Base-by-base conservation (phyloP, 805 yeast genomes). In the Spencermartinsiella europaea region DNA sequence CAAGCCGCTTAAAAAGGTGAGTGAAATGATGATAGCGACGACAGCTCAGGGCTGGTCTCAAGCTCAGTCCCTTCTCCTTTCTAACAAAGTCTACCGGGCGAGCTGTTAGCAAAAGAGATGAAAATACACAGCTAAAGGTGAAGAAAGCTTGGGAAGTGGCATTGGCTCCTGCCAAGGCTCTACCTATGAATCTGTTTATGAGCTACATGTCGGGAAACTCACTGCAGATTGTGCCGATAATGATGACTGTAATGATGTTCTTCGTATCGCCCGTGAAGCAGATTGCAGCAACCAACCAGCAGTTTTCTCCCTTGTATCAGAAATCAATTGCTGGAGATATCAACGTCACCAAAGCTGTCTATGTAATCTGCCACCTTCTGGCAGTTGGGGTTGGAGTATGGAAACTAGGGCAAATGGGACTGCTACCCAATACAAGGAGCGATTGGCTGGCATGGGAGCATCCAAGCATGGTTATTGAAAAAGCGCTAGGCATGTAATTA, bases 361-460 rank as follows among this genome's bases (percentile, higher is more conserved):
- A 67, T 55, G 52, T 79, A 4, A 50, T 68, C 8, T 68, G 73
- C 46, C 78, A 76, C 49, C 37, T 80, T 38, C 74, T 76, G 3
- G 74, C 81, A 43, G 69, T 90, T 67, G 76, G 72, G 2, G 78
- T 88, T 33, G 98, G 97, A 2, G 59, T 89, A 15, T 89, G 87
- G 80, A 93, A 93, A 64, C 68, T 93, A 49, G 80, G 85, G 56
- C 70, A 74, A 19, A 86, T 91, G 96, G 98, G 97, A 0, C 70
- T 91, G 53, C 80, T 91, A 49, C 99, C 99, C 19, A 86, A 84
- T 56, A 83, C 80, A 33, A 75, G 75, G 39, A 83, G 95, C 54
- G 99, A 91, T 62, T 93, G 98, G 98, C 68, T 91, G 15, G 80
- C 88, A 4, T 90, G 95, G 90, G 95, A 89, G 60, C 57, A 55